phyloP scores from a whole-genome alignment of 768 basidiomycete species.

The Boletus sensibilis region DNA sequence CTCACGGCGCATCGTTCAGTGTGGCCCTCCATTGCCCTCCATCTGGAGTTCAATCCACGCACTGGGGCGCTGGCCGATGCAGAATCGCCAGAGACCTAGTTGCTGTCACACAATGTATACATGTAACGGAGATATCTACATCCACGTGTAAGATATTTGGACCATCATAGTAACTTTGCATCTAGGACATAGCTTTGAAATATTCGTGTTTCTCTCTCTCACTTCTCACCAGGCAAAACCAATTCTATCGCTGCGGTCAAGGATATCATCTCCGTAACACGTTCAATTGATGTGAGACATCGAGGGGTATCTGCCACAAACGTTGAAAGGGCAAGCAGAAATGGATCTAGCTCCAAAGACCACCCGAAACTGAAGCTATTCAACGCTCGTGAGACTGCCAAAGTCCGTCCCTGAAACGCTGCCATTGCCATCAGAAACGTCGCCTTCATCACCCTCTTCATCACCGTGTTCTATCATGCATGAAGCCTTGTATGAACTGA shows the following conservation, averaged over 20 bases:
- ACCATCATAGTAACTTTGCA: conserved; percentile 8
- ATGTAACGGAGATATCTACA: conserved; percentile 7
- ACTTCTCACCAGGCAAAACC: neutral
- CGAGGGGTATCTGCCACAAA: neutral
- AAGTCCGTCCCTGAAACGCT: conserved; percentile 44
- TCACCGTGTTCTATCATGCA: conserved; percentile 10
- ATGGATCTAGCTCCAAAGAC: conserved; percentile 1
- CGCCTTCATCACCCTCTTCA: conserved; percentile 25
- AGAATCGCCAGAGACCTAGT: conserved; percentile 18
- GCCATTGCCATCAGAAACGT: conserved; percentile 38
- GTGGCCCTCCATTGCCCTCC: conserved; percentile 65
- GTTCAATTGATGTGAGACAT: neutral
- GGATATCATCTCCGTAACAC: conserved; percentile 4
- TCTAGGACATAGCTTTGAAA: conserved; percentile 1
- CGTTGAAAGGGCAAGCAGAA: conserved; percentile 2
- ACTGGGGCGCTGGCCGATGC: conserved; percentile 24
- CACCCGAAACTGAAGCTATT: conserved; percentile 26
- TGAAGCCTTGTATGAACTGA: conserved; percentile 22
- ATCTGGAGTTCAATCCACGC: conserved; percentile 57
- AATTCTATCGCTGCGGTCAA: neutral
- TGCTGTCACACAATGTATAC: neutral
- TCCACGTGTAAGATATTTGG: conserved; percentile 6
- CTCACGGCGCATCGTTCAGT: conserved; percentile 39
- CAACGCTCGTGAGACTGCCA: conserved; percentile 53
- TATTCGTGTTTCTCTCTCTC: neutral